Evolutionary conservation across 23 red algal species (phyloP).

Genomic region (Chondrus crispus): DNA sequence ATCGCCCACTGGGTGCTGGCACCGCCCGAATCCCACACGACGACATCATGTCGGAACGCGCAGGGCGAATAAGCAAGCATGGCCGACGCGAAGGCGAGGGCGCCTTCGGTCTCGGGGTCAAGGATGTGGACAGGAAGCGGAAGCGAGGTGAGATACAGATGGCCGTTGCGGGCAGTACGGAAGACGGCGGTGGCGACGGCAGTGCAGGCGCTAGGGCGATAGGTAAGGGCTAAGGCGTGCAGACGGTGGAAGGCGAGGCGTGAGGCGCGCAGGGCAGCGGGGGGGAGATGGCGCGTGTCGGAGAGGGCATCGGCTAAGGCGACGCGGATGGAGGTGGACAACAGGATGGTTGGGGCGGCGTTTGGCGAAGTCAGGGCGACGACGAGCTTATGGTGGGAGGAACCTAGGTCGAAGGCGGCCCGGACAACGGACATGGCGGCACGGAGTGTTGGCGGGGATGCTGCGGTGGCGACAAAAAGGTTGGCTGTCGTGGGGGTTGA

Average conservation of each 20-base stretch:
- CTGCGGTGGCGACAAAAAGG: background rate
- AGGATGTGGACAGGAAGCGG: background rate
- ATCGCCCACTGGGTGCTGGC: background rate
- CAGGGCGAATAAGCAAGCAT: background rate
- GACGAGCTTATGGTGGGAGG: background rate
- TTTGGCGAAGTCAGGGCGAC: background rate
- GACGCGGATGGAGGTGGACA: background rate
- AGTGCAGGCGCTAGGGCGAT: background rate
- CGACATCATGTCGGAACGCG: background rate
- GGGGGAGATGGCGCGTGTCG: background rate
- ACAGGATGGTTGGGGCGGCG: background rate
- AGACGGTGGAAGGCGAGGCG: background rate
- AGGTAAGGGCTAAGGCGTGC: background rate
- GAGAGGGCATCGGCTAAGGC: background rate
- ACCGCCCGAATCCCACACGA: constrained; percentile 5
- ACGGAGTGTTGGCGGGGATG: background rate
- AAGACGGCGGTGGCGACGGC: background rate
- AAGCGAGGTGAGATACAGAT: background rate
- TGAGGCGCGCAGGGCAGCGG: background rate
- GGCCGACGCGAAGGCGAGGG: background rate
- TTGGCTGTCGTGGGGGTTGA: background rate
- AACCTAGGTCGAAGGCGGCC: constrained; percentile 20
- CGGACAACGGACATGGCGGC: background rate
- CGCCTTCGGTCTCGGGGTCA: background rate
- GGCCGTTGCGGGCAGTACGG: background rate